Conservation (phyloP, 257 asterid genomes). For the Ligustrum vulgare region DNA sequence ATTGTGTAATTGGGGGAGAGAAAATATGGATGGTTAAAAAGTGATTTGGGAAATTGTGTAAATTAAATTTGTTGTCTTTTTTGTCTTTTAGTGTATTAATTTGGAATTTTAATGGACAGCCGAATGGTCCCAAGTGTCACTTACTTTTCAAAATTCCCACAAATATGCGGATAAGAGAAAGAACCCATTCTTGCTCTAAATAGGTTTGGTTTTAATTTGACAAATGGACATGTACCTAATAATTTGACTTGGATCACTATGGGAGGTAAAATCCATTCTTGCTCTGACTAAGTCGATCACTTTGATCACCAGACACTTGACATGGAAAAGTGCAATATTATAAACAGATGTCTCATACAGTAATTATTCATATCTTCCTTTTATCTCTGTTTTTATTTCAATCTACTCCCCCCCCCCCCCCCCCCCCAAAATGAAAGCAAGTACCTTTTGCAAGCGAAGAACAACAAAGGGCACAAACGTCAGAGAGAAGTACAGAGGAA, state of each 20-base stretch:
- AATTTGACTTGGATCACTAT: not conserved
- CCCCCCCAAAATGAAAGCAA: slow-evolving; percentile 10
- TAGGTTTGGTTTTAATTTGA: not conserved
- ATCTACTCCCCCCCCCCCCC: too few relatives aligned
- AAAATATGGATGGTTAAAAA: too few relatives aligned
- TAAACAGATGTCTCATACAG: not conserved
- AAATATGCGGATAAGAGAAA: not conserved
- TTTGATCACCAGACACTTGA: not conserved
- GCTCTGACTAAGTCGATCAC: not conserved
- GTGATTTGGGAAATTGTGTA: too few relatives aligned
- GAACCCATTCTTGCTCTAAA: not conserved
- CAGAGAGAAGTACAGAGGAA: slow-evolving; percentile 96
- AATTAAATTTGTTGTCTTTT: too few relatives aligned
- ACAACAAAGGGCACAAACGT: slow-evolving; percentile 96
- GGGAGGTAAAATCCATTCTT: not conserved
- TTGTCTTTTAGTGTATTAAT: too few relatives aligned
- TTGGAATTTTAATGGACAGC: too few relatives aligned
- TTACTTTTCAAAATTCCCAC: not conserved
- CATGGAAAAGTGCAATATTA: not conserved
- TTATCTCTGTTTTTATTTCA: too few relatives aligned
- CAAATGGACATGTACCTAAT: not conserved
- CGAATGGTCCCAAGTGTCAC: too few relatives aligned
- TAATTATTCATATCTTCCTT: not conserved
- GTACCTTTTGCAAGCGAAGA: slow-evolving; percentile 94
- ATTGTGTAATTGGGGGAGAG: too few relatives aligned